phyloP scores from a whole-genome alignment of 495 filamentous ascomycete genomes.

The Lineolata rhizophorae region DNA sequence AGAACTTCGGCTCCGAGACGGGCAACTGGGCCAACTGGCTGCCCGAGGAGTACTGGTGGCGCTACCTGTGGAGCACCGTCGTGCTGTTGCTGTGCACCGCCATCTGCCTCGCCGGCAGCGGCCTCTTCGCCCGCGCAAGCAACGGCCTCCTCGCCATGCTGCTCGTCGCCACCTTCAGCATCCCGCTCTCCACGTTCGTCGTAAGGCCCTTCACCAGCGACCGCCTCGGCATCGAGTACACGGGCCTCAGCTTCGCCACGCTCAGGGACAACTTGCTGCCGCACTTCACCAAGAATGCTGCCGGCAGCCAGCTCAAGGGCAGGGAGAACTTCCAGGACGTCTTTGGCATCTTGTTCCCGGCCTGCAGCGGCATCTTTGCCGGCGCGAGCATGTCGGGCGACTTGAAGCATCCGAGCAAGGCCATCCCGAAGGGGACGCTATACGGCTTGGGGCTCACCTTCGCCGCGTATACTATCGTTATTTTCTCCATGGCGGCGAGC shows the following conservation, averaged over 20 bases:
- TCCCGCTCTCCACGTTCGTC: constrained; percentile 51
- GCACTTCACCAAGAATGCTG: constrained; percentile 39
- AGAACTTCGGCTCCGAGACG: constrained; percentile 44
- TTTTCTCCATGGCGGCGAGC: constrained; percentile 59
- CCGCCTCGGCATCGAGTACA: constrained; percentile 45
- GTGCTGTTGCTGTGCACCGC: constrained; percentile 52
- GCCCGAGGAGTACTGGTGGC: constrained; percentile 52
- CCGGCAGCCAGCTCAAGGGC: constrained; percentile 40
- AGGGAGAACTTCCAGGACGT: constrained; percentile 61
- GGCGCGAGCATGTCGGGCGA: constrained; percentile 89
- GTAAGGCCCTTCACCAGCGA: constrained; percentile 41
- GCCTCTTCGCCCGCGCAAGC: constrained; percentile 59
- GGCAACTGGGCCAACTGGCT: constrained; percentile 40
- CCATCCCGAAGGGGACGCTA: constrained; percentile 65
- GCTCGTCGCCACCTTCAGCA: constrained; percentile 55
- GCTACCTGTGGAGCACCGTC: constrained; percentile 56
- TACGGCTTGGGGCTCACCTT: constrained; percentile 58
- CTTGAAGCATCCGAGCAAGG: constrained; percentile 59
- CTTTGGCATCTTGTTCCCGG: constrained; percentile 74
- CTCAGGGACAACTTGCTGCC: constrained; percentile 52
- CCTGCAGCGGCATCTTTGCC: constrained; percentile 52
- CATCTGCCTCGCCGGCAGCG: constrained; percentile 61
- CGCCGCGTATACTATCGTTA: constrained; percentile 50
- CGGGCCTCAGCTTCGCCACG: constrained; percentile 46
- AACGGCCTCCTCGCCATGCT: constrained; percentile 58